phyloP scores from a whole-genome alignment of 1,139 yeast genomes.

The Yamadazyma songkhlaensis region DNA sequence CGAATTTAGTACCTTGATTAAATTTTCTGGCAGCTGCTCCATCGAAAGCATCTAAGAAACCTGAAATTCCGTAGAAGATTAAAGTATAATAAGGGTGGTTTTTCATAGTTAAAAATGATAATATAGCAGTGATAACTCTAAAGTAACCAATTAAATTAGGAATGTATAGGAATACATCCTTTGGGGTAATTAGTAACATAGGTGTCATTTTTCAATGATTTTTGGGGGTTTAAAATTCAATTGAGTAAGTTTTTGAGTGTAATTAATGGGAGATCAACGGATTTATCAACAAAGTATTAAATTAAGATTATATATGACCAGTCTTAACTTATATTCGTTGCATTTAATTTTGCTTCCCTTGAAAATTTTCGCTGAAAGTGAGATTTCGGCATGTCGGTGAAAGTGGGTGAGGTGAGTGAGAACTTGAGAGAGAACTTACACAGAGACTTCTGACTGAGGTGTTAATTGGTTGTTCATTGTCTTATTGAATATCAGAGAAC shows the following conservation, averaged over 20 bases:
- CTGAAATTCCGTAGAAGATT: slow-evolving; percentile 77
- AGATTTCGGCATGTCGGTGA: slow-evolving; percentile 1
- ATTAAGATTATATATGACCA: not conserved
- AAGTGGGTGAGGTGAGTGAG: not conserved
- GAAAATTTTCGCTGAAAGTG: slow-evolving; percentile 1
- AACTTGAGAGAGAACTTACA: too few species aligned
- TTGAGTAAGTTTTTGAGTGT: not conserved
- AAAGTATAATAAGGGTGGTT: slow-evolving; percentile 79
- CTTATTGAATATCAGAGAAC: slow-evolving; percentile 3
- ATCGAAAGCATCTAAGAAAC: slow-evolving; percentile 92
- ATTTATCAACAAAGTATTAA: not conserved
- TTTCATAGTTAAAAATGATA: slow-evolving; percentile 80
- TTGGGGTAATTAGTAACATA: slow-evolving; percentile 24
- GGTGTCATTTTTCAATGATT: not conserved
- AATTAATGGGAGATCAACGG: too few species aligned
- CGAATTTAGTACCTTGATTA: slow-evolving; percentile 88
- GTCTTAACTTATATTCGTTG: not conserved
- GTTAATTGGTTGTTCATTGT: too few species aligned
- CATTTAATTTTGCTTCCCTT: slow-evolving; percentile 1
- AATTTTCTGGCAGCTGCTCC: slow-evolving; percentile 92
- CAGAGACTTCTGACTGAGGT: too few species aligned
- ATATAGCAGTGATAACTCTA: slow-evolving; percentile 75
- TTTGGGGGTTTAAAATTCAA: not conserved
- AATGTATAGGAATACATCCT: slow-evolving; percentile 68
- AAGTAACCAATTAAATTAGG: slow-evolving; percentile 92